Evolutionary conservation across 371 early-diverging fungal species (phyloP).

Genomic region (Apophysomyces sp.): DNA sequence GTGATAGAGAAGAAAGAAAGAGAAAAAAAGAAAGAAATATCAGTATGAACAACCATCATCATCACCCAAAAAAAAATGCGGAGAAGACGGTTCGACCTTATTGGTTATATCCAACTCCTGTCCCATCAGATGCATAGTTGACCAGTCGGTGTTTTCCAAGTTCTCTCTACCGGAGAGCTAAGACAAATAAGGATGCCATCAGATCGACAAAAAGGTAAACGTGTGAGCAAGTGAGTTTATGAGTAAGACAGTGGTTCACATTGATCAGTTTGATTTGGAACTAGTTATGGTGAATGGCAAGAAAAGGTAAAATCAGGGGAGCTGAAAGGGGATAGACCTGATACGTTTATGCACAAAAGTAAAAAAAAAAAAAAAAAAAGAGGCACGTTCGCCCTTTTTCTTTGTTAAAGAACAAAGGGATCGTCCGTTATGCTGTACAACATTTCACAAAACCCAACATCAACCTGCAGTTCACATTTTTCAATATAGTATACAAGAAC

Average conservation of each 20-base stretch:
- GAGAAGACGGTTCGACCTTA: neutral
- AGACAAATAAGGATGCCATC: neutral
- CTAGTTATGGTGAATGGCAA: neutral
- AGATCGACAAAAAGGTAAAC: neutral
- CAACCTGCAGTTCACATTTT: neutral
- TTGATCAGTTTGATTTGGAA: neutral
- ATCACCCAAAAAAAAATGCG: neutral
- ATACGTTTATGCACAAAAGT: neutral
- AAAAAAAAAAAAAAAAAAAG: too few species aligned
- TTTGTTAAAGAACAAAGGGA: neutral
- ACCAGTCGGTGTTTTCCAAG: neutral
- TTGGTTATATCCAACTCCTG: neutral
- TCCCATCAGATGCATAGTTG: neutral
- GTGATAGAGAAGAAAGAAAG: neutral
- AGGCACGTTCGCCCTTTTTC: too few species aligned
- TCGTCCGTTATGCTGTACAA: neutral
- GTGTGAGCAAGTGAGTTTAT: neutral
- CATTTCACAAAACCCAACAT: neutral
- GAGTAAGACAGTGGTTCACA: neutral
- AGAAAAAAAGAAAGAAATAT: conserved; percentile 5
- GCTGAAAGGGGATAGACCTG: neutral
- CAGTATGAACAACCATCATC: too few species aligned
- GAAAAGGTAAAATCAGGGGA: conserved; percentile 3
- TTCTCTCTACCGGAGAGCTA: neutral
- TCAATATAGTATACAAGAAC: neutral